Conservation (phyloP, 2,329 filamentous ascomycete species). For the Penicillium brevicompactum region DNA sequence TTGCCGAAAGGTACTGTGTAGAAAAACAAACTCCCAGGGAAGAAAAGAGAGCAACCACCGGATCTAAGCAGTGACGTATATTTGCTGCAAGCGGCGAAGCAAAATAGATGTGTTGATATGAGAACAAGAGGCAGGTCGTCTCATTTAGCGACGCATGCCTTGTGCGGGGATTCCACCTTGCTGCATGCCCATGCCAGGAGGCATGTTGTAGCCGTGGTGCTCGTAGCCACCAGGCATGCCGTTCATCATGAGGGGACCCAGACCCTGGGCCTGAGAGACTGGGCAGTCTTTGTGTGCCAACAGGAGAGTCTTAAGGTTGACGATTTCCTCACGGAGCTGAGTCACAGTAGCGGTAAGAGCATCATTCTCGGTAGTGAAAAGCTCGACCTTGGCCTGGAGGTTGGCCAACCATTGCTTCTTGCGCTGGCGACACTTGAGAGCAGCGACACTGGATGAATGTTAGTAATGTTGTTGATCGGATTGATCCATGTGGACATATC, state of each 20-base stretch:
- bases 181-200: slow-evolving; percentile 46
- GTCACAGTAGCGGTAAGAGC: slow-evolving; percentile 80
- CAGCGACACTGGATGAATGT: slow-evolving; percentile 71
- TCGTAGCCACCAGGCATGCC: slow-evolving; percentile 44
- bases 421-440: slow-evolving; percentile 92
- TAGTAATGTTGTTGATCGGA: slow-evolving; percentile 20
- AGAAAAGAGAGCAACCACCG: slow-evolving; percentile 16
- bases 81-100: slow-evolving; percentile 12
- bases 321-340: slow-evolving; percentile 85
- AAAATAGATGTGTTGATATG: slow-evolving; percentile 14
- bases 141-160: slow-evolving; percentile 33
- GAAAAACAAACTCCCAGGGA: slow-evolving; percentile 15
- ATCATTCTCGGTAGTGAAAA: slow-evolving; percentile 91
- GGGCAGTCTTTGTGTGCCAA: slow-evolving; percentile 96
- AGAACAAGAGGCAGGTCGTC: slow-evolving; percentile 9
- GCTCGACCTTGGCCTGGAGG: slow-evolving; percentile 89
- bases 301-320: slow-evolving; percentile 89
- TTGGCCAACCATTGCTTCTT: slow-evolving; percentile 99
- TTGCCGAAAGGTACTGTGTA: slow-evolving; percentile 24
- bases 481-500: slow-evolving; percentile 29
- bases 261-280: slow-evolving; percentile 81
- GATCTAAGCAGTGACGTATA: slow-evolving; percentile 18
- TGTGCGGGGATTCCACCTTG: slow-evolving; percentile 39
- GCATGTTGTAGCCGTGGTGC: slow-evolving; percentile 46
- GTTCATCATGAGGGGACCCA: slow-evolving; percentile 51